phyloP scores from a whole-genome alignment of 2,329 filamentous ascomycete genomes.

The Karstenula rhodostoma region DNA sequence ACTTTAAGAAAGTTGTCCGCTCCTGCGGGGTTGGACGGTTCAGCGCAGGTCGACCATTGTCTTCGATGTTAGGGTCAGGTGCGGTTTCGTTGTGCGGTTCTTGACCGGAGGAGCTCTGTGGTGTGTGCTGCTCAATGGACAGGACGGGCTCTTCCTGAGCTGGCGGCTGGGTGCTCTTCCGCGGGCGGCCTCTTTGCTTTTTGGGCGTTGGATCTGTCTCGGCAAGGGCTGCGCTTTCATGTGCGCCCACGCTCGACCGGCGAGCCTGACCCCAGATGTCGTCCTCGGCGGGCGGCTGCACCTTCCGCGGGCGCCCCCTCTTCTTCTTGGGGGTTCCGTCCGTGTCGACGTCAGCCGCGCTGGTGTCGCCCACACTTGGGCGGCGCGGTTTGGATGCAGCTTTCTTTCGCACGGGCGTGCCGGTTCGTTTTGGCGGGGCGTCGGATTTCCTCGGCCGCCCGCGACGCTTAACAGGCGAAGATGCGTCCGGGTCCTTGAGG shows the following conservation, averaged over 20 bases:
- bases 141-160: background rate
- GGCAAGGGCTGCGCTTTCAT: constrained; percentile 32
- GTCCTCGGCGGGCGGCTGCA: constrained; percentile 25
- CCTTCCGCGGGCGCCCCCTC: constrained; percentile 47
- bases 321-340: constrained; percentile 38
- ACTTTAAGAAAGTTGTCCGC: constrained; percentile 15
- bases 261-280: constrained; percentile 10
- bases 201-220: constrained; percentile 38
- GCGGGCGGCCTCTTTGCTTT: constrained; percentile 42
- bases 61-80: background rate
- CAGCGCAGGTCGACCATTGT: constrained; percentile 12
- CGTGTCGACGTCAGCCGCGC: constrained; percentile 33
- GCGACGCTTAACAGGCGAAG: constrained; percentile 48
- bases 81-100: background rate
- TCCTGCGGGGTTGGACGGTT: constrained; percentile 1
- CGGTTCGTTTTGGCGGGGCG: constrained; percentile 36
- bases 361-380: constrained; percentile 25
- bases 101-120: background rate
- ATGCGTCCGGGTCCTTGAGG: constrained; percentile 50
- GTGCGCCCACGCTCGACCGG: constrained; percentile 18
- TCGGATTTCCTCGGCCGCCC: constrained; percentile 50
- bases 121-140: background rate
- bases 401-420: constrained; percentile 43
- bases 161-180: constrained; percentile 39
- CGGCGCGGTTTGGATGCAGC: constrained; percentile 35